Evolutionary conservation across 306 rosid genomes (phyloP).

Genomic region (Datisca glomerata): DNA sequence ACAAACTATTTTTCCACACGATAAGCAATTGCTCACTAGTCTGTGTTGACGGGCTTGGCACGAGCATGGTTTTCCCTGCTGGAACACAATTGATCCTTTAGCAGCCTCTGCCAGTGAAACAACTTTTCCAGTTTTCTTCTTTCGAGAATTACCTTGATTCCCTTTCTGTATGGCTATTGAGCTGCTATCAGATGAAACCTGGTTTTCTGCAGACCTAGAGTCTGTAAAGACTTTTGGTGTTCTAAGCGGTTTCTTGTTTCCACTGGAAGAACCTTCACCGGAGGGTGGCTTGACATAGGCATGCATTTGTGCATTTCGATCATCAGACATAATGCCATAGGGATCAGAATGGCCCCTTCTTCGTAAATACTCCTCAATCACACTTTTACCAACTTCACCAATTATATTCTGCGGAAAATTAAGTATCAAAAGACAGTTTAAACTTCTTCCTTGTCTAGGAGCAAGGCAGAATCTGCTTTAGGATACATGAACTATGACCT

Average conservation of each 20-base stretch:
- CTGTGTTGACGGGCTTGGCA: constrained; percentile 83
- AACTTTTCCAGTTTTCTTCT: constrained; percentile 75
- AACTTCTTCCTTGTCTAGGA: background rate
- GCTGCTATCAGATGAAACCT: constrained; percentile 17
- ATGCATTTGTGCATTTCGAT: constrained; percentile 41
- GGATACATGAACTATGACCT: too few relatives aligned
- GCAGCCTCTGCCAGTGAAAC: constrained; percentile 85
- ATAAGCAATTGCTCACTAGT: constrained; percentile 74
- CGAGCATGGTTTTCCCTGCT: constrained; percentile 80
- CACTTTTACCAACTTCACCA: constrained; percentile 68
- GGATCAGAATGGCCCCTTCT: constrained; percentile 45
- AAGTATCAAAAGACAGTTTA: constrained; percentile 6
- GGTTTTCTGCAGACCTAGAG: constrained; percentile 26
- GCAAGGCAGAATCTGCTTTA: too few relatives aligned
- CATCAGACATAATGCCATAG: constrained; percentile 17
- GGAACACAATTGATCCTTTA: constrained; percentile 80
- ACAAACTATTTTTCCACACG: constrained; percentile 93
- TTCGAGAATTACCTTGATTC: constrained; percentile 54
- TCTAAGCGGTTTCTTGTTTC: constrained; percentile 44
- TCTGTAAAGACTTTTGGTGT: constrained; percentile 29
- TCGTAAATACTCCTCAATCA: constrained; percentile 67
- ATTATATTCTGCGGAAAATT: constrained; percentile 60
- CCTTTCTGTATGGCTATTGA: constrained; percentile 42
- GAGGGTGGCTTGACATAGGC: constrained; percentile 89
- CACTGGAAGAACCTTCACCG: constrained; percentile 30